A percentile compares a stretch with the other conserved stretches of the same genome.
These are phyloP conservation scores for Cryptococcus neoformans DNA, from an alignment of 1,284 basidiomycete species.

Conservation along the genomic window DNA sequence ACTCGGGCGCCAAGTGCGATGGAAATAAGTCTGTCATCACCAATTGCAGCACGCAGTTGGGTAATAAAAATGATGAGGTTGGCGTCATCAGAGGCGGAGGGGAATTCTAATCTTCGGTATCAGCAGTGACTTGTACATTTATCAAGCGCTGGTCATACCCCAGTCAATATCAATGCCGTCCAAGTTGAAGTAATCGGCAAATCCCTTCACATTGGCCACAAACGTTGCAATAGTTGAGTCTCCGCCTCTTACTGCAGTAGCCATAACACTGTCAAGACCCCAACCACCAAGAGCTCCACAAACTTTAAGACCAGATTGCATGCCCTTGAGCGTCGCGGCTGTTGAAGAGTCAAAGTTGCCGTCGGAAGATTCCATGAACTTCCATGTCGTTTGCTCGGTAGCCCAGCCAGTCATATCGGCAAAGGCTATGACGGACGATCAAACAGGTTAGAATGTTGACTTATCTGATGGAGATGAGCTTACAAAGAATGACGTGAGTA, in stretches of 20 bases:
- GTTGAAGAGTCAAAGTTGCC: constrained; percentile 7
- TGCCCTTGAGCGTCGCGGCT: constrained; percentile 1
- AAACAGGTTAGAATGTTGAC: neutral
- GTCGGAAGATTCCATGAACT: constrained; percentile 8
- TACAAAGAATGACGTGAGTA: constrained; percentile 28
- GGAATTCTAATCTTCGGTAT: constrained; percentile 7
- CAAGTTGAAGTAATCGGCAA: constrained; percentile 10
- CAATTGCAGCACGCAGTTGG: constrained; percentile 10
- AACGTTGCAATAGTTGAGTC: constrained; percentile 11
- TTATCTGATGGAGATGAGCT: neutral
- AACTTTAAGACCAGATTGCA: constrained; percentile 15
- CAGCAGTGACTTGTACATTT: neutral
- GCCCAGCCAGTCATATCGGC: constrained; percentile 13
- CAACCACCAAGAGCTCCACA: constrained; percentile 29
- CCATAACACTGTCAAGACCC: constrained; percentile 15
- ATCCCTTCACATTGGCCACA: constrained; percentile 3
- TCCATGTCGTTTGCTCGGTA: neutral
- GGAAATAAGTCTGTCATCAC: constrained; percentile 12
- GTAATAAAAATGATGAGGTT: constrained; percentile 12
- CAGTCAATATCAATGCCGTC: constrained; percentile 34
- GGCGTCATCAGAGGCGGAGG: constrained; percentile 3
- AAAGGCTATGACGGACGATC: constrained; percentile 9
- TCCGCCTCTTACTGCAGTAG: constrained; percentile 6
- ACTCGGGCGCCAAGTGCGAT: constrained; percentile 17
- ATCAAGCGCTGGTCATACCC: constrained; percentile 17